A percentile compares a stretch with the other conserved stretches of the same genome.
These are phyloP conservation scores for Rubus idaeus DNA, from an alignment of 306 rosid species.

Conservation along the genomic window DNA sequence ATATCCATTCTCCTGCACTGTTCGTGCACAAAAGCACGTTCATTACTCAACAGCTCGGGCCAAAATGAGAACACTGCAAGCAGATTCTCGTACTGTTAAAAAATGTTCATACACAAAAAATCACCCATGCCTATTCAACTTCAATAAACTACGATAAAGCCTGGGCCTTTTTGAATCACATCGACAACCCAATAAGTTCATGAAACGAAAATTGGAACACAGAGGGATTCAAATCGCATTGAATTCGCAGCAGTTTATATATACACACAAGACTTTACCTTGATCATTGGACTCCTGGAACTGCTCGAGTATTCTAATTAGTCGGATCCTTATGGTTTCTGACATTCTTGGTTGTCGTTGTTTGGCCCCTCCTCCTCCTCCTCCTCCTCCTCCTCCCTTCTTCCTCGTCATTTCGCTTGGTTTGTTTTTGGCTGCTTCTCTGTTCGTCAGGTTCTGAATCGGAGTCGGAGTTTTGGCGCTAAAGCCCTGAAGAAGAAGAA, in stretches of 20 bases:
- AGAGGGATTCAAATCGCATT: background rate
- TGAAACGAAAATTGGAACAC: background rate
- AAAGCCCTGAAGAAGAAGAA: background rate
- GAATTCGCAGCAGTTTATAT: background rate
- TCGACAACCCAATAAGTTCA: background rate
- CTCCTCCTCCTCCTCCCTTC: constrained; percentile 12
- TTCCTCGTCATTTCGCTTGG: constrained; percentile 27
- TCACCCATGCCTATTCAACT: background rate
- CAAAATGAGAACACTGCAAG: constrained; percentile 66
- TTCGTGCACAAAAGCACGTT: constrained; percentile 66
- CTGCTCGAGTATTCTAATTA: constrained; percentile 27
- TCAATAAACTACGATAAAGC: background rate
- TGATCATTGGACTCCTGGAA: constrained; percentile 45
- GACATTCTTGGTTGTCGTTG: background rate
- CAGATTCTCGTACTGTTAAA: constrained; percentile 4
- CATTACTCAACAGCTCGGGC: constrained; percentile 41
- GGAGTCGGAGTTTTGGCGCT: background rate
- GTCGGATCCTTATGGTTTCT: constrained; percentile 32
- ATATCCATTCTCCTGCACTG: constrained; percentile 51
- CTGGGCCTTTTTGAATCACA: background rate
- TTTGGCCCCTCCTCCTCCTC: background rate
- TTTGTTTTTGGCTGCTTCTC: background rate
- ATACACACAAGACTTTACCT: constrained; percentile 34
- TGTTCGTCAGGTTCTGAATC: constrained; percentile 3
- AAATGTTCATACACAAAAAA: background rate